Conservation (phyloP, 768 basidiomycete species). For the Mycena kentingensis region DNA sequence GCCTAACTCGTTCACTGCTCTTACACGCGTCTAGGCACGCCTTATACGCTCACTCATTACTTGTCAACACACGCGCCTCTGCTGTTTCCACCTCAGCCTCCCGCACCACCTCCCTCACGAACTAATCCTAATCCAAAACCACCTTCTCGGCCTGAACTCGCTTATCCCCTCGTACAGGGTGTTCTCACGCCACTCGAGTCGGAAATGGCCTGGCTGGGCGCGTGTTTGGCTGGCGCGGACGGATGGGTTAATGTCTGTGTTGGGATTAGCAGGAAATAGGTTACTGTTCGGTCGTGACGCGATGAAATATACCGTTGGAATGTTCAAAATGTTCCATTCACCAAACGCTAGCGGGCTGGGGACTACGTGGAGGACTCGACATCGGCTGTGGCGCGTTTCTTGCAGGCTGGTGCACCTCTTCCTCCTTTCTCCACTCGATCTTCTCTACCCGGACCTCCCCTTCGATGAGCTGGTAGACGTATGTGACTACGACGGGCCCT, state of each 20-base stretch:
- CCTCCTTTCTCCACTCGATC: conserved; percentile 60
- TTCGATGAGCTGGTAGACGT: conserved; percentile 93
- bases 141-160: conserved; percentile 51
- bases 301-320: neutral
- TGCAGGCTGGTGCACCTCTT: conserved; percentile 12
- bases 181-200: conserved; percentile 79
- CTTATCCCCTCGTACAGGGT: conserved; percentile 83
- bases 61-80: conserved; percentile 77
- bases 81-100: conserved; percentile 64
- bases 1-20: conserved; percentile 8
- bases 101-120: conserved; percentile 46
- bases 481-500: conserved; percentile 94
- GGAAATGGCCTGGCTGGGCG: conserved; percentile 93
- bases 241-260: conserved; percentile 94
- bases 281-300: neutral
- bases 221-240: conserved; percentile 89
- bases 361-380: conserved; percentile 21
- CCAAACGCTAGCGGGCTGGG: conserved; percentile 21
- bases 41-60: conserved; percentile 69
- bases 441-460: conserved; percentile 94
- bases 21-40: conserved; percentile 51
- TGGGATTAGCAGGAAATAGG: conserved; percentile 46
- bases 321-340: neutral
- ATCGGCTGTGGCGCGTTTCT: conserved; percentile 17
- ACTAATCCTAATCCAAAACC: conserved; percentile 40